These are phyloP conservation scores for Fraxinus latifolia DNA, from an alignment of 305 asterid species.

Conservation along the genomic window DNA sequence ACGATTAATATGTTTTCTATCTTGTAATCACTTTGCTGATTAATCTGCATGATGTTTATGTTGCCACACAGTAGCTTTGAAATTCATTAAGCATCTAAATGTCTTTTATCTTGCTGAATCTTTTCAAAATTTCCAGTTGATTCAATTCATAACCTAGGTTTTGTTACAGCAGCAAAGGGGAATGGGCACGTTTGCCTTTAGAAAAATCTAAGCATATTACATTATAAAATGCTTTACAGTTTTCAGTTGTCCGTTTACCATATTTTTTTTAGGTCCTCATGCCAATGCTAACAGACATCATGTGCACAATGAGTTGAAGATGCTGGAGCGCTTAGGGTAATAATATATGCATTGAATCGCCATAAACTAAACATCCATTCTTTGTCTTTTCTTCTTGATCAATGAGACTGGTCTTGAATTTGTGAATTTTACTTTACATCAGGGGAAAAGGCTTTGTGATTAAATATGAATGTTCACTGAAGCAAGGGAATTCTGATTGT, in stretches of 20 bases:
- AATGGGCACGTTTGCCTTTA: not conserved
- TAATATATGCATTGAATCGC: not conserved
- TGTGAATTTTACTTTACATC: slow-evolving; percentile 26
- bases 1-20: not conserved
- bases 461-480: slow-evolving; percentile 72
- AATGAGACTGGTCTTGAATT: not conserved
- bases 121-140: not conserved
- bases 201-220: not conserved
- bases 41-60: not conserved
- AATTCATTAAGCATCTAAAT: slow-evolving; percentile 7
- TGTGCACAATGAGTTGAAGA: slow-evolving; percentile 79
- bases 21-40: not conserved
- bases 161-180: not conserved
- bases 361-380: not conserved
- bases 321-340: slow-evolving; percentile 93
- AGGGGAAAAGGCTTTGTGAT: slow-evolving; percentile 87
- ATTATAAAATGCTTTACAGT: slow-evolving; percentile 12
- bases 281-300: slow-evolving; percentile 63
- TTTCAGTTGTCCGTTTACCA: not conserved
- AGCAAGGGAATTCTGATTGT: slow-evolving; percentile 60
- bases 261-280: slow-evolving; percentile 65
- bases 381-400: slow-evolving; percentile 1
- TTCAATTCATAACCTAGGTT: not conserved
- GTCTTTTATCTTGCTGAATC: not conserved
- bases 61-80: not conserved